Evolutionary conservation across 1,139 yeast genomes (phyloP).

Genomic region (Kodamaea derodonti): DNA sequence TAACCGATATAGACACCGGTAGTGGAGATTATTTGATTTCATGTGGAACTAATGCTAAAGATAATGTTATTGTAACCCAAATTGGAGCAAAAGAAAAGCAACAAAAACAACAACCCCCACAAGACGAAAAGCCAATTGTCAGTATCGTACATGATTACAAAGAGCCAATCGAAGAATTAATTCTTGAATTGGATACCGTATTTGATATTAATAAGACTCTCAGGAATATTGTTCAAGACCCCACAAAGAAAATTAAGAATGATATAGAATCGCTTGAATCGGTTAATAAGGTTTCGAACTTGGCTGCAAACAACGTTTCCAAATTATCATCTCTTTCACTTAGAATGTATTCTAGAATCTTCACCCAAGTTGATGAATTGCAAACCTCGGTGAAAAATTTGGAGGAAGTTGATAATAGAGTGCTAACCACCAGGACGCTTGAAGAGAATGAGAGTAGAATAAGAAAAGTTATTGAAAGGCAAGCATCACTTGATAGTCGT

Average conservation of each 20-base stretch:
- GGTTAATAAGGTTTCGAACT: constrained; percentile 19
- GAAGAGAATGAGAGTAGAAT: constrained; percentile 2
- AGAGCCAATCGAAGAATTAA: constrained; percentile 15
- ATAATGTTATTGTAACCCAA: not conserved
- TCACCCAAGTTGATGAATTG: constrained; percentile 20
- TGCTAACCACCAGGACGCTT: not conserved
- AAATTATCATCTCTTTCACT: constrained; percentile 19
- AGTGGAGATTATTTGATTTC: constrained; percentile 24
- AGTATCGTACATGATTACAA: constrained; percentile 3
- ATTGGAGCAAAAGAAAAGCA: not conserved
- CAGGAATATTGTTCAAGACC: not conserved
- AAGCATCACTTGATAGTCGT: constrained; percentile 19
- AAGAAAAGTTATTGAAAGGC: constrained; percentile 16
- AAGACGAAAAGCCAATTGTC: not conserved
- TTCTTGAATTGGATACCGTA: constrained; percentile 3
- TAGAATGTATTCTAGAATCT: constrained; percentile 21
- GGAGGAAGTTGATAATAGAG: constrained; percentile 1
- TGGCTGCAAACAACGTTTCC: constrained; percentile 16
- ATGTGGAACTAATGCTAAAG: constrained; percentile 1
- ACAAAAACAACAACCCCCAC: not conserved
- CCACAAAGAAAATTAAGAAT: constrained; percentile 9
- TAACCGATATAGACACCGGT: constrained; percentile 23
- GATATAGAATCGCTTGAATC: constrained; percentile 2
- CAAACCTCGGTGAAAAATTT: constrained; percentile 7
- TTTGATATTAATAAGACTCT: constrained; percentile 3